phyloP scores from a whole-genome alignment of 305 asterid genomes.

The Rubia tinctorum region DNA sequence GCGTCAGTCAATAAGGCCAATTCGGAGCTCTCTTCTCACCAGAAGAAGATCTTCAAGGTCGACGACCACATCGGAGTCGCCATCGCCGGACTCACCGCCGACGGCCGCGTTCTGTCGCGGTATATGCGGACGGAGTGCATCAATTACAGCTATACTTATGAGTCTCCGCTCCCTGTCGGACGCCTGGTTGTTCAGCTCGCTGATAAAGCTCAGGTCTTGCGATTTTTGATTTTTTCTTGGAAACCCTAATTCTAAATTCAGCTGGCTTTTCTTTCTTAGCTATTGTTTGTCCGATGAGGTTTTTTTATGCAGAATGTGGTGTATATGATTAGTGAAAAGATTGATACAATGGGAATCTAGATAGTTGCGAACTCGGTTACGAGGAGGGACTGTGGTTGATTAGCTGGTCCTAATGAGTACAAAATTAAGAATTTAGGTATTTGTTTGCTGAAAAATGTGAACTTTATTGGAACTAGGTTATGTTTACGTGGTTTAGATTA shows the following conservation, averaged over 20 bases:
- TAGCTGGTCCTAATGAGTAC: background rate
- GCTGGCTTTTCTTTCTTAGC: background rate
- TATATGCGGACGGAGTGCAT: slow-evolving; percentile 96
- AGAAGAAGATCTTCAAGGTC: slow-evolving; percentile 98
- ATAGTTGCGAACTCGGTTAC: background rate
- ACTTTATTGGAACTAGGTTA: background rate
- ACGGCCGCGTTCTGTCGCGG: slow-evolving; percentile 89
- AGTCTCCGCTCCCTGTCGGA: slow-evolving; percentile 88
- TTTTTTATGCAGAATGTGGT: background rate
- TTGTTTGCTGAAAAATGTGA: background rate
- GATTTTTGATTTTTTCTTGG: background rate
- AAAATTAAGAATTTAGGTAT: background rate
- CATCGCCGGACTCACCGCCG: slow-evolving; percentile 97
- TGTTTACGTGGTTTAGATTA: background rate
- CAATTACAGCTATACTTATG: slow-evolving; percentile 77
- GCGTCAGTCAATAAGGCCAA: slow-evolving; percentile 87
- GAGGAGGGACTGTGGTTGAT: background rate
- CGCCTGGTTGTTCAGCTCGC: slow-evolving; percentile 97
- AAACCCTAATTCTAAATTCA: slow-evolving; percentile 19
- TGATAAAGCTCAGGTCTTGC: slow-evolving; percentile 93
- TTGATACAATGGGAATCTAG: background rate
- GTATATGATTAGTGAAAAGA: background rate
- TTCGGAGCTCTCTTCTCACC: slow-evolving; percentile 94
- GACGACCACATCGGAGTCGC: slow-evolving; percentile 99
- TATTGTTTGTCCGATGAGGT: background rate